A percentile compares a stretch with the other conserved stretches of the same genome.
Evolutionary conservation across 163 green algal genomes (phyloP).

Genomic region (Volvox carteri): DNA sequence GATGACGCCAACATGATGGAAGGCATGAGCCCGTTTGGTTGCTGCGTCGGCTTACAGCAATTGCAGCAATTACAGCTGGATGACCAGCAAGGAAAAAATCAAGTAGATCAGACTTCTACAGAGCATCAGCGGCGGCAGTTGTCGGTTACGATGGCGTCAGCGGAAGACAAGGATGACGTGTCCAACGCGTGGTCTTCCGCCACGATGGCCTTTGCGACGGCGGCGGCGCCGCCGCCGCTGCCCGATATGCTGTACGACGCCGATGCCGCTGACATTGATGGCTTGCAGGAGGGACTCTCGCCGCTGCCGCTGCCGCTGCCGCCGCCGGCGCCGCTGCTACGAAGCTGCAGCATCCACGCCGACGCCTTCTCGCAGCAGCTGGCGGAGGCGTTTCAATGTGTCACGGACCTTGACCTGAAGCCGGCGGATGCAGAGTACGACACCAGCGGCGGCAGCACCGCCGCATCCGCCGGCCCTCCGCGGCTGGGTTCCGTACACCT

Average conservation of each 20-base stretch:
- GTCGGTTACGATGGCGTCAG: not conserved
- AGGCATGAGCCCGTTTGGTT: conserved; percentile 14
- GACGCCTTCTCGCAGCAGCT: conserved; percentile 30
- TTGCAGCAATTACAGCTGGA: not conserved
- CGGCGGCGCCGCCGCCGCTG: not conserved
- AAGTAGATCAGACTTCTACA: no score
- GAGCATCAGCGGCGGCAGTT: not conserved
- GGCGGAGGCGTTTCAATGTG: conserved; percentile 25
- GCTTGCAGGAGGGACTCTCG: not conserved
- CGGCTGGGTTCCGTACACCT: not conserved
- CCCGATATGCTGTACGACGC: not conserved
- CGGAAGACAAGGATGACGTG: no score
- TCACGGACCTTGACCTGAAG: not conserved
- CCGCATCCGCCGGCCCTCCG: not conserved
- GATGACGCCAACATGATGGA: conserved; percentile 6
- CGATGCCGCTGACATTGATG: not conserved
- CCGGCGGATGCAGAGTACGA: not conserved
- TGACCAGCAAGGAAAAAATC: no score
- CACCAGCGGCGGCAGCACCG: not conserved
- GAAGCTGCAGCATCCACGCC: conserved; percentile 35
- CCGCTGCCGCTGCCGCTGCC: conserved; percentile 13
- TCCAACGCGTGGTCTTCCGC: conserved; percentile 10
- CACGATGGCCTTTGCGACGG: not conserved
- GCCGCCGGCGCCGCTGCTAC: conserved; percentile 41
- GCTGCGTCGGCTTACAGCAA: not conserved